These are phyloP conservation scores for Diaporthe sp. DNA, from an alignment of 2,329 filamentous ascomycete genomes.

Conservation along the genomic window DNA sequence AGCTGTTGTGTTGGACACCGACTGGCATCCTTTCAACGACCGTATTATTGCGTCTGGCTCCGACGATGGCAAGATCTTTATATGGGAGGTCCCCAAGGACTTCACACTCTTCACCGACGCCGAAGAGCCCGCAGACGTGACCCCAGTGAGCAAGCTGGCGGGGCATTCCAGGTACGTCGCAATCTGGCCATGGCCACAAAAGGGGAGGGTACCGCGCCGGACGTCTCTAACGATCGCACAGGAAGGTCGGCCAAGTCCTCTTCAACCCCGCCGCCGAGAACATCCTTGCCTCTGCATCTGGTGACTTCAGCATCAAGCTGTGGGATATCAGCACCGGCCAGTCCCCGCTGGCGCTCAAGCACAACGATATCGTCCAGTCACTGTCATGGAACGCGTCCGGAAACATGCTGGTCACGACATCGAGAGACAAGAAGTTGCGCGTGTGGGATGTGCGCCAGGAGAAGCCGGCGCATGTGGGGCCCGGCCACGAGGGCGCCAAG, in stretches of 20 bases:
- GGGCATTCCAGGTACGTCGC: slow-evolving; percentile 84
- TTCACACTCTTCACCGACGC: slow-evolving; percentile 89
- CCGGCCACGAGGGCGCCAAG: slow-evolving; percentile 93
- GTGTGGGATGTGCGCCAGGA: slow-evolving; percentile 98
- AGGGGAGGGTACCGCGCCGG: not conserved
- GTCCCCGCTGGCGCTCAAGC: slow-evolving; percentile 81
- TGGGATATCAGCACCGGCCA: slow-evolving; percentile 92
- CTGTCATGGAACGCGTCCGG: slow-evolving; percentile 96
- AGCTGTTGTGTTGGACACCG: slow-evolving; percentile 94
- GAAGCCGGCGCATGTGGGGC: slow-evolving; percentile 84
- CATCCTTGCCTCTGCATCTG: slow-evolving; percentile 93
- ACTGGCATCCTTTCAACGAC: slow-evolving; percentile 99
- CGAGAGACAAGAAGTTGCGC: slow-evolving; percentile 96
- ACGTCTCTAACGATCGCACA: slow-evolving; percentile 54
- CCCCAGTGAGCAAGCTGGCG: slow-evolving; percentile 83
- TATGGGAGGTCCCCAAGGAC: slow-evolving; percentile 93
- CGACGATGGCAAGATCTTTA: slow-evolving; percentile 96
- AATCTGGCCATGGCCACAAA: slow-evolving; percentile 36
- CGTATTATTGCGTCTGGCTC: slow-evolving; percentile 92
- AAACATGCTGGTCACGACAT: slow-evolving; percentile 89
- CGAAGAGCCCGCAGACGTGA: slow-evolving; percentile 86
- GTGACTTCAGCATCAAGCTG: slow-evolving; percentile 94
- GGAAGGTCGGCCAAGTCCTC: slow-evolving; percentile 97
- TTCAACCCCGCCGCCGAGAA: slow-evolving; percentile 98
- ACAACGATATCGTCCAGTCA: slow-evolving; percentile 94